A percentile compares a stretch with the other conserved stretches of the same genome.
These are phyloP conservation scores for Xylaria palmicola DNA, from an alignment of 495 filamentous ascomycete species.

Conservation along the genomic window DNA sequence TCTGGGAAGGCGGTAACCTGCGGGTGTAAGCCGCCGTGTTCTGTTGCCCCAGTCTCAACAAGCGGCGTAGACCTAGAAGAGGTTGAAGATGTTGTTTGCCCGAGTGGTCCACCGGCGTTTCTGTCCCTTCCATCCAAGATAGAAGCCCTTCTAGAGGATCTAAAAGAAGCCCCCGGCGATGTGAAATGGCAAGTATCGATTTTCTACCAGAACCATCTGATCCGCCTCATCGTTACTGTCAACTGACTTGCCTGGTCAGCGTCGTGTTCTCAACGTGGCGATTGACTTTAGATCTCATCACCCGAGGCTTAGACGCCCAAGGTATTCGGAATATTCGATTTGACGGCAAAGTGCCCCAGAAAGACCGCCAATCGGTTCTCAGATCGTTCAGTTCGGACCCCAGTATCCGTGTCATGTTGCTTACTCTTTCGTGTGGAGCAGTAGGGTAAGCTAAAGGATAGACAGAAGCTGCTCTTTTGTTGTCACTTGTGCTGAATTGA, in stretches of 20 bases:
- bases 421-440: background rate
- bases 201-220: background rate
- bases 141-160: background rate
- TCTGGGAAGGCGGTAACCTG: background rate
- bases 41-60: background rate
- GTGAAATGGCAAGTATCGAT: background rate
- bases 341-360: slow-evolving; percentile 2
- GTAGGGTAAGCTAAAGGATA: background rate
- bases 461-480: background rate
- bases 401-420: background rate
- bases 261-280: slow-evolving; percentile 1
- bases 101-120: background rate
- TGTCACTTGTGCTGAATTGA: background rate
- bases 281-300: background rate
- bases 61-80: background rate
- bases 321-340: background rate
- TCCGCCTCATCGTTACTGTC: background rate
- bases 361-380: background rate
- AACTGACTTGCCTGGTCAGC: background rate
- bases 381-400: background rate
- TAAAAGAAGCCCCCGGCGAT: background rate
- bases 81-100: background rate
- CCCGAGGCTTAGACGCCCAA: background rate
- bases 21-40: background rate
- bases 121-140: background rate